These are phyloP conservation scores for Floccularia luteovirens DNA, from an alignment of 768 basidiomycete species.

Conservation along the genomic window DNA sequence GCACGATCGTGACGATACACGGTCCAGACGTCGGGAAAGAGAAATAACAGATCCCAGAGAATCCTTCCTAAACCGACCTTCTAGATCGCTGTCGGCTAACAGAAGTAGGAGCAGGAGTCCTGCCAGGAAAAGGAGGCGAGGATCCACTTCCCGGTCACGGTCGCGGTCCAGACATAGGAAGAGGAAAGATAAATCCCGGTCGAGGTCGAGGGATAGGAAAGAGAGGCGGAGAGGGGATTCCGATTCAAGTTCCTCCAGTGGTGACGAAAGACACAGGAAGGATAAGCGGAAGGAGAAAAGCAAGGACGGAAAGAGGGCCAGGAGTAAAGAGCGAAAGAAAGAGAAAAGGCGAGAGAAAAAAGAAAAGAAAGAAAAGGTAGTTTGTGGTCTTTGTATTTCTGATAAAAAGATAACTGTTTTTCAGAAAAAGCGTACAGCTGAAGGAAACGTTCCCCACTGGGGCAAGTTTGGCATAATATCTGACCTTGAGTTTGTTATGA, in stretches of 20 bases:
- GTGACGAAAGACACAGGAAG: slow-evolving; percentile 30
- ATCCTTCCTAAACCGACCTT: too few relatives aligned
- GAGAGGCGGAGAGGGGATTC: slow-evolving; percentile 15
- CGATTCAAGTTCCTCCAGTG: slow-evolving; percentile 26
- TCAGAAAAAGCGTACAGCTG: slow-evolving; percentile 42
- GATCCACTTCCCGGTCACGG: slow-evolving; percentile 16
- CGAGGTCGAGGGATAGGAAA: slow-evolving; percentile 22
- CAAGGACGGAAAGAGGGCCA: slow-evolving; percentile 31
- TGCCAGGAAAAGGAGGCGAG: slow-evolving; percentile 19
- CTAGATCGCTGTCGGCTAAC: slow-evolving; percentile 21
- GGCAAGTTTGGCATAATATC: slow-evolving; percentile 86
- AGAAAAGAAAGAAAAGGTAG: slow-evolving; percentile 58
- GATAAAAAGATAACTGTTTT: neutral
- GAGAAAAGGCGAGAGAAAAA: slow-evolving; percentile 41
- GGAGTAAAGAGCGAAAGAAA: slow-evolving; percentile 34
- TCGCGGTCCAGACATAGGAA: slow-evolving; percentile 15
- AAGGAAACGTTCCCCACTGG: slow-evolving; percentile 61
- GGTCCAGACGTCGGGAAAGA: too few relatives aligned
- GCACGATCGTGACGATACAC: too few relatives aligned
- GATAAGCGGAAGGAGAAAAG: slow-evolving; percentile 32
- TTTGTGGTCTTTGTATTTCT: slow-evolving; percentile 6
- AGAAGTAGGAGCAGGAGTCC: slow-evolving; percentile 24
- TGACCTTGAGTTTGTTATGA: slow-evolving; percentile 74
- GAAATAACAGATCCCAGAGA: too few relatives aligned
- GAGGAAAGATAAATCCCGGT: slow-evolving; percentile 10